These are phyloP conservation scores for Tubosaeta brunneosetosa DNA, from an alignment of 768 basidiomycete species.

Conservation along the genomic window DNA sequence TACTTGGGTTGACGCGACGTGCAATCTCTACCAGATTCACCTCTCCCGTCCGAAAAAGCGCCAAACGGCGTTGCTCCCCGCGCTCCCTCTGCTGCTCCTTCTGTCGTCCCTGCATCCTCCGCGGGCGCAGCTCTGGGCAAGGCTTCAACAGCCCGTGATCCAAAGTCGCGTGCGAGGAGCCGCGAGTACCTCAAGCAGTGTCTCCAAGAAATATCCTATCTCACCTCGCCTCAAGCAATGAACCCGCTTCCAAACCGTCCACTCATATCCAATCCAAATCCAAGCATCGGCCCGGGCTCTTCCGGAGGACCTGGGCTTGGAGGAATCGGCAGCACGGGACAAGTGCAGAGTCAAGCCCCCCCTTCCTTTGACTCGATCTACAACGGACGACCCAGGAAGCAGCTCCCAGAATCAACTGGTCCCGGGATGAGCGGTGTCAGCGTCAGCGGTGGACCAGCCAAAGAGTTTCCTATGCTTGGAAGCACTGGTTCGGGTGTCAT, in stretches of 20 bases:
- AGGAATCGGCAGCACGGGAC: constrained; percentile 11
- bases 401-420: constrained; percentile 58
- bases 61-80: constrained; percentile 58
- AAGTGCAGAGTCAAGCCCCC: constrained; percentile 21
- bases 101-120: constrained; percentile 26
- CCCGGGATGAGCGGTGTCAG: constrained; percentile 38
- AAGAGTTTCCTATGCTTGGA: constrained; percentile 65
- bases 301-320: constrained; percentile 12
- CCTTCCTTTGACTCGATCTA: constrained; percentile 70
- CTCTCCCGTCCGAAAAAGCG: constrained; percentile 64
- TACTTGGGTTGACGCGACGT: not conserved
- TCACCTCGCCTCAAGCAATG: constrained; percentile 95
- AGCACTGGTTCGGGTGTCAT: constrained; percentile 32
- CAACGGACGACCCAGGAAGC: constrained; percentile 78
- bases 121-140: constrained; percentile 53
- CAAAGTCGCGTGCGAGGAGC: constrained; percentile 92
- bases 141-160: constrained; percentile 79
- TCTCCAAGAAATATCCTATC: constrained; percentile 95
- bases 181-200: constrained; percentile 99
- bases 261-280: constrained; percentile 49
- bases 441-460: constrained; percentile 35
- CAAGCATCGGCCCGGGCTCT: constrained; percentile 17
- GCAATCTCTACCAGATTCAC: constrained; percentile 53
- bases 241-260: constrained; percentile 92
- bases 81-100: constrained; percentile 48